These are phyloP conservation scores for Candida boleticola DNA, from an alignment of 805 yeast species.

Conservation along the genomic window DNA sequence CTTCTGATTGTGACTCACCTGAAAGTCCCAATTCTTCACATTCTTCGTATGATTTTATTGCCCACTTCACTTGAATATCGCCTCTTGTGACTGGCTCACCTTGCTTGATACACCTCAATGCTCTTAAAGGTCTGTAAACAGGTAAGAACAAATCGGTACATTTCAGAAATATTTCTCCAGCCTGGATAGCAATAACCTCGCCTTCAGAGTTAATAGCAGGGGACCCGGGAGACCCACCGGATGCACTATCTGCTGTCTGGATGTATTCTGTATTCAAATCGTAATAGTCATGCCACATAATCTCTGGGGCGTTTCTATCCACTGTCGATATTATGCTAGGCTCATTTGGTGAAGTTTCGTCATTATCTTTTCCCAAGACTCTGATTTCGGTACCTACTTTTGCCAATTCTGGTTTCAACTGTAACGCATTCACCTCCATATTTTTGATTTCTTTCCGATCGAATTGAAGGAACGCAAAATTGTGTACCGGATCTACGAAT, in stretches of 20 bases:
- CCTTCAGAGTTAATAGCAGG: slow-evolving; percentile 92
- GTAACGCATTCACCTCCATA: slow-evolving; percentile 65
- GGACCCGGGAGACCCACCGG: slow-evolving; percentile 94
- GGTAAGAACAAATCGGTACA: slow-evolving; percentile 93
- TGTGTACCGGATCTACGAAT: slow-evolving; percentile 93
- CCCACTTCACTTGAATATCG: slow-evolving; percentile 89
- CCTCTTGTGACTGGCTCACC: slow-evolving; percentile 72
- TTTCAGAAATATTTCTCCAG: slow-evolving; percentile 89
- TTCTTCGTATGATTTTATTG: slow-evolving; percentile 81
- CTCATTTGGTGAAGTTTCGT: slow-evolving; percentile 84
- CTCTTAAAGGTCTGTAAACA: slow-evolving; percentile 77
- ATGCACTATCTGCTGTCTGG: slow-evolving; percentile 94
- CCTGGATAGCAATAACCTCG: slow-evolving; percentile 84
- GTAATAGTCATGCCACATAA: slow-evolving; percentile 82
- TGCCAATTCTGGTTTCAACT: slow-evolving; percentile 77
- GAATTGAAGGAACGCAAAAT: slow-evolving; percentile 84
- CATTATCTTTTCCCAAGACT: slow-evolving; percentile 95
- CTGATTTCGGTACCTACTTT: slow-evolving; percentile 90
- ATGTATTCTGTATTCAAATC: slow-evolving; percentile 93
- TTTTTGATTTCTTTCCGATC: slow-evolving; percentile 71
- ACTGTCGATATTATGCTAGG: slow-evolving; percentile 82
- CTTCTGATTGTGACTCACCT: slow-evolving; percentile 72
- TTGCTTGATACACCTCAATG: slow-evolving; percentile 68
- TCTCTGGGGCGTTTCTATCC: slow-evolving; percentile 93
- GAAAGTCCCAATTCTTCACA: slow-evolving; percentile 84